Conservation (phyloP, 495 filamentous ascomycete genomes). For the Hypoxylon lenormandii region DNA sequence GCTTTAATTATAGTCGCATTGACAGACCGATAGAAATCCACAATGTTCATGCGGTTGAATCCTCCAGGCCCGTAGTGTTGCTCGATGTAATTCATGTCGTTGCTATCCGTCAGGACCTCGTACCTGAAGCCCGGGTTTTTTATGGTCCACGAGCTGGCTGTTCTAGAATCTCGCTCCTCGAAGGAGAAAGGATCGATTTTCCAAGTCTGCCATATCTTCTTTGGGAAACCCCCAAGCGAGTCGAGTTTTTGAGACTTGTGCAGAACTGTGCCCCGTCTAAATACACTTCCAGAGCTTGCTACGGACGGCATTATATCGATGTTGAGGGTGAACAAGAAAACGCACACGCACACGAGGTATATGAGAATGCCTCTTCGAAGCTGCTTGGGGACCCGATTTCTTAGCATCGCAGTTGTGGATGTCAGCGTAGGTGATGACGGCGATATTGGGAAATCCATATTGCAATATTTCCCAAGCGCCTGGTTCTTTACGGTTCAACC, state of each 20-base stretch:
- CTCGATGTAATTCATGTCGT: slow-evolving; percentile 70
- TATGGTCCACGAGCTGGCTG: slow-evolving; percentile 67
- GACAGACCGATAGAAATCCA: slow-evolving; percentile 67
- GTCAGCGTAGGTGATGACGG: slow-evolving; percentile 55
- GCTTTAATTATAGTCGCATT: slow-evolving; percentile 71
- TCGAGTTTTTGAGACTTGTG: slow-evolving; percentile 40
- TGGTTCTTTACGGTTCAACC: not conserved
- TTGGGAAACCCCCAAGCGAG: slow-evolving; percentile 52
- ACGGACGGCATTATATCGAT: slow-evolving; percentile 50
- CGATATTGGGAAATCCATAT: slow-evolving; percentile 49
- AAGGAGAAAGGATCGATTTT: slow-evolving; percentile 70
- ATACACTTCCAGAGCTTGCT: slow-evolving; percentile 19
- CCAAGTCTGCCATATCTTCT: slow-evolving; percentile 77
- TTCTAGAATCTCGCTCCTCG: slow-evolving; percentile 65
- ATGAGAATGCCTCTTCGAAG: slow-evolving; percentile 52
- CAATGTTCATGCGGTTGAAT: slow-evolving; percentile 71
- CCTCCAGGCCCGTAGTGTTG: slow-evolving; percentile 68
- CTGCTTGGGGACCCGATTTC: slow-evolving; percentile 46
- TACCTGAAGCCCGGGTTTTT: slow-evolving; percentile 71
- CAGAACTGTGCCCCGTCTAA: slow-evolving; percentile 18
- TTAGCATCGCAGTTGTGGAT: slow-evolving; percentile 53
- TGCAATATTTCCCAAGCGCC: not conserved
- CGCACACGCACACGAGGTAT: slow-evolving; percentile 52
- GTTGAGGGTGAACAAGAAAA: slow-evolving; percentile 60
- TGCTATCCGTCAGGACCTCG: slow-evolving; percentile 73